Conservation (phyloP, 2,329 filamentous ascomycete genomes). For the Xylaria polymorpha region DNA sequence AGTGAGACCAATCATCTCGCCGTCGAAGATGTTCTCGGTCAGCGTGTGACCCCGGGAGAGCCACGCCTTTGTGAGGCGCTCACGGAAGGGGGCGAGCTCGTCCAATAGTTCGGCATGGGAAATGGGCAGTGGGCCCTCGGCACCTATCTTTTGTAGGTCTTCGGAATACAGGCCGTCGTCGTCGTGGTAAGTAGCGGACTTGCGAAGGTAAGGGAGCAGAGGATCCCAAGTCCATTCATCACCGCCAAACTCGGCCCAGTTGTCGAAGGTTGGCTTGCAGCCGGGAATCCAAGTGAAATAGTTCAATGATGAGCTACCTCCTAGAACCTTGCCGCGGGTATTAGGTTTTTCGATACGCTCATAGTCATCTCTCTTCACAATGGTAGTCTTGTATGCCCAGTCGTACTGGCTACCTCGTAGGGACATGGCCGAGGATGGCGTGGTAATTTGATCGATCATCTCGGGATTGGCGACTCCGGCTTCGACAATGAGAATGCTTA, state of each 20-base stretch:
- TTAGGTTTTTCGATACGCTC: slow-evolving; percentile 72
- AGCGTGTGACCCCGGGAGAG: slow-evolving; percentile 61
- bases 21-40: slow-evolving; percentile 67
- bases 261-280: slow-evolving; percentile 69
- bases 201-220: slow-evolving; percentile 28
- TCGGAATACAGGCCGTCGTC: slow-evolving; percentile 59
- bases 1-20: slow-evolving; percentile 64
- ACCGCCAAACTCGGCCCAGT: slow-evolving; percentile 78
- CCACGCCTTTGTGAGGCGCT: slow-evolving; percentile 64
- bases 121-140: slow-evolving; percentile 63
- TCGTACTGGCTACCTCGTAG: slow-evolving; percentile 67
- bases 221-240: slow-evolving; percentile 71
- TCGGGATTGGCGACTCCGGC: slow-evolving; percentile 61
- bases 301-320: slow-evolving; percentile 68
- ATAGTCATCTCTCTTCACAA: slow-evolving; percentile 69
- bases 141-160: slow-evolving; percentile 63
- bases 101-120: slow-evolving; percentile 65
- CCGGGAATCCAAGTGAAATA: slow-evolving; percentile 74
- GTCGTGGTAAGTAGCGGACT: slow-evolving; percentile 67
- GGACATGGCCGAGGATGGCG: slow-evolving; percentile 63
- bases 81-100: slow-evolving; percentile 63
- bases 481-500: slow-evolving; percentile 60
- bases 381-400: slow-evolving; percentile 71
- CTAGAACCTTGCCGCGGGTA: slow-evolving; percentile 69
- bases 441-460: slow-evolving; percentile 63